Conservation (phyloP, 257 asterid species). For the Knoxia roxburghii region DNA sequence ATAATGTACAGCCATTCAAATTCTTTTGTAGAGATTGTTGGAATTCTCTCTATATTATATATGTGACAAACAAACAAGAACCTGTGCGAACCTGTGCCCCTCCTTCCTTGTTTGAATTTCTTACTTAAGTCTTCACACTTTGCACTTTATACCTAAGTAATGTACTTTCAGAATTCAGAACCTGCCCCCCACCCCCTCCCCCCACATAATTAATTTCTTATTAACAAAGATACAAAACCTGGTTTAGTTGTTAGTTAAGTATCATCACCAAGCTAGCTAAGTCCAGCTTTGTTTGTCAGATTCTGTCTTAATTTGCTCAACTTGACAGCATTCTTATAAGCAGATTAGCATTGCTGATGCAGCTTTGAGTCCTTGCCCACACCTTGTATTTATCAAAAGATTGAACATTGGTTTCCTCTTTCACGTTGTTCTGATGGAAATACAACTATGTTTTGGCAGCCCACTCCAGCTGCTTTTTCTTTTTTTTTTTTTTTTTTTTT, state of each 20-base stretch:
- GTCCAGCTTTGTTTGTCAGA: constrained; percentile 36
- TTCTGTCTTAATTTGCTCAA: constrained; percentile 28
- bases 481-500: no score
- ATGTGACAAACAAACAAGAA: constrained; percentile 14
- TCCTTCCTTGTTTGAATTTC: not conserved
- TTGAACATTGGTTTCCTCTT: no score
- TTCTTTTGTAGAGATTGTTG: not conserved
- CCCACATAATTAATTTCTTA: no score
- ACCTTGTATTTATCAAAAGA: constrained; percentile 19
- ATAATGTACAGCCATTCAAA: constrained; percentile 3
- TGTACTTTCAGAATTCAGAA: not conserved
- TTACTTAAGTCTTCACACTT: constrained; percentile 10
- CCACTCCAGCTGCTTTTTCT: no score
- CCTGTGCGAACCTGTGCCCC: constrained; percentile 19
- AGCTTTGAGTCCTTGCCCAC: constrained; percentile 9
- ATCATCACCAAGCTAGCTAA: constrained; percentile 13
- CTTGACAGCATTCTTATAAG: constrained; percentile 1
- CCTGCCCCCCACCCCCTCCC: not conserved
- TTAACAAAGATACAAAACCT: not conserved
- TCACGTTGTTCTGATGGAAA: not conserved
- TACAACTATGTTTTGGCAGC: constrained; percentile 12
- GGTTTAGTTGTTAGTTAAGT: constrained; percentile 17
- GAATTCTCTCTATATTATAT: not conserved
- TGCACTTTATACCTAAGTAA: not conserved
- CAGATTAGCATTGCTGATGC: constrained; percentile 10